Percentiles rank a stretch among this genome's conserved stretches.
These are phyloP conservation scores for Sherardia arvensis DNA, from an alignment of 257 asterid genomes.

Conservation along the genomic window DNA sequence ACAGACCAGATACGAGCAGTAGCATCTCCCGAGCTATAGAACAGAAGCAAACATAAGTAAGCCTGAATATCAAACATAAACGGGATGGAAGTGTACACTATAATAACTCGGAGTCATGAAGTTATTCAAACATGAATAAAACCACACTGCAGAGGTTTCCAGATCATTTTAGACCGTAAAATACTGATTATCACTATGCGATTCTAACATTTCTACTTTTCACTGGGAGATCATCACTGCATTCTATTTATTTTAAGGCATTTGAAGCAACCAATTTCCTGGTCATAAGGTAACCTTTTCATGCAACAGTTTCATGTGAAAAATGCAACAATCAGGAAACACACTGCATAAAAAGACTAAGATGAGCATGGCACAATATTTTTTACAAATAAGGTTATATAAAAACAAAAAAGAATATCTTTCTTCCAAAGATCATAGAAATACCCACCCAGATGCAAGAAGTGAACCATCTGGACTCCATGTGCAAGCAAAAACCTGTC, in stretches of 20 bases:
- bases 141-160: no score
- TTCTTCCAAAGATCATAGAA: slow-evolving; percentile 1
- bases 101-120: neutral
- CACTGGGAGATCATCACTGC: neutral
- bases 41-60: slow-evolving; percentile 11
- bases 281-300: neutral
- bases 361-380: neutral
- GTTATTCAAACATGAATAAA: neutral
- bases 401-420: neutral
- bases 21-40: slow-evolving; percentile 82
- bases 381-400: neutral
- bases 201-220: neutral
- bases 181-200: neutral
- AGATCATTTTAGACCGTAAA: neutral
- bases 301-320: neutral
- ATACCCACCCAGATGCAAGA: slow-evolving; percentile 96
- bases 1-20: slow-evolving; percentile 95
- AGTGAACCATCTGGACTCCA: slow-evolving; percentile 92
- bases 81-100: neutral
- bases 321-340: neutral
- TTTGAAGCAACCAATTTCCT: neutral
- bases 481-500: slow-evolving; percentile 98
- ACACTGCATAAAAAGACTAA: neutral
- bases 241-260: neutral
- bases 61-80: neutral